Conservation (phyloP, 306 rosid species). For the Carpinus viminea region DNA sequence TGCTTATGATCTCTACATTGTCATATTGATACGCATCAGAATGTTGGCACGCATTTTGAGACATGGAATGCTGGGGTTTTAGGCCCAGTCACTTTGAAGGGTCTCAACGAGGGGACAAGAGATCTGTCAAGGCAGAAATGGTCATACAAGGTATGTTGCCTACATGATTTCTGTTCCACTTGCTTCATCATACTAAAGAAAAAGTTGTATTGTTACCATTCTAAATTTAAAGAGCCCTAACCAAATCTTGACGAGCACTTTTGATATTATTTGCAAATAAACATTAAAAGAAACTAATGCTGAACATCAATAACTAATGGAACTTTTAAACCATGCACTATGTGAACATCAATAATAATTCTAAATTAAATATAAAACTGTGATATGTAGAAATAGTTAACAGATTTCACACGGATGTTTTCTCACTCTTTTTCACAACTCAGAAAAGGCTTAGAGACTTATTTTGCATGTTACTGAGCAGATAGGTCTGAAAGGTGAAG, state of each 20-base stretch:
- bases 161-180: background rate
- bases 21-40: slow-evolving; percentile 47
- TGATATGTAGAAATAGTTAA: background rate
- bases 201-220: background rate
- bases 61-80: slow-evolving; percentile 92
- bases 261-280: background rate
- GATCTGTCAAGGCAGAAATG: slow-evolving; percentile 83
- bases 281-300: background rate
- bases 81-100: slow-evolving; percentile 82
- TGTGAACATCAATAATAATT: background rate
- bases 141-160: slow-evolving; percentile 81
- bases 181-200: background rate
- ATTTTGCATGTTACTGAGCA: slow-evolving; percentile 38
- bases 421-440: background rate
- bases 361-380: background rate
- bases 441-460: background rate
- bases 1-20: slow-evolving; percentile 4
- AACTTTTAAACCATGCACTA: background rate
- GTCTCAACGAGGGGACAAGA: slow-evolving; percentile 81
- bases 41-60: slow-evolving; percentile 80
- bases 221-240: background rate
- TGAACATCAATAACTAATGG: background rate
- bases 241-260: background rate
- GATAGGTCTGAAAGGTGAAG: slow-evolving; percentile 88
- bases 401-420: background rate